A percentile compares a stretch with the other conserved stretches of the same genome.
Conservation (phyloP, 148 eudicot species). For the Rhododendron griersonianum region DNA sequence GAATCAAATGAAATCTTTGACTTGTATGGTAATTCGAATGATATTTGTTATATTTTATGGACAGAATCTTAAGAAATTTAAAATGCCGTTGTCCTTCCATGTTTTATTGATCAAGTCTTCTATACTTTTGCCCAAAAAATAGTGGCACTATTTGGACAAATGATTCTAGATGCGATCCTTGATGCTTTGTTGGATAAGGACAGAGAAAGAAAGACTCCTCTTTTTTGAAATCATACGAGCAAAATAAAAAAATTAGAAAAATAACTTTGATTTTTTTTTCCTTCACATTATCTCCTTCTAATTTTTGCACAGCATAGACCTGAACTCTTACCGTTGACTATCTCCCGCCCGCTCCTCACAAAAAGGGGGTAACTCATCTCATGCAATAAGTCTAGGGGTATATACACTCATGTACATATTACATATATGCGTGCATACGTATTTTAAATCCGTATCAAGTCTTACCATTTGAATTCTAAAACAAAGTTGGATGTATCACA, state of each 20-base stretch:
- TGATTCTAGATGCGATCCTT: not conserved
- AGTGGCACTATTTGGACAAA: not conserved
- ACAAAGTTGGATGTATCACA: no score
- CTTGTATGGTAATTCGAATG: not conserved
- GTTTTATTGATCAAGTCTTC: not conserved
- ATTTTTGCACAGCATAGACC: not conserved
- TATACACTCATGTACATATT: no score
- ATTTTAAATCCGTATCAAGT: no score
- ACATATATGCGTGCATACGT: no score
- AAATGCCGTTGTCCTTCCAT: not conserved
- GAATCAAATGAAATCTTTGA: not conserved
- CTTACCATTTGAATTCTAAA: no score
- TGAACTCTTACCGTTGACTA: not conserved
- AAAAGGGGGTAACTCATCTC: no score
- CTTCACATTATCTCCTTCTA: not conserved
- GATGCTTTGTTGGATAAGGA: not conserved
- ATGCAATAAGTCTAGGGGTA: no score
- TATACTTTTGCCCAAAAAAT: no score
- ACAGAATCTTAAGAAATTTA: not conserved
- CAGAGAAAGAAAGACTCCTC: not conserved
- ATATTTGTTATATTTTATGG: no score
- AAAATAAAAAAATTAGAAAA: no score
- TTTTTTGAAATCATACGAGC: no score
- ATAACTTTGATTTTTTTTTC: not conserved
- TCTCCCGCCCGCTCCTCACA: not conserved